These are phyloP conservation scores for Drechslera avenae DNA, from an alignment of 2,329 filamentous ascomycete genomes.

Conservation along the genomic window DNA sequence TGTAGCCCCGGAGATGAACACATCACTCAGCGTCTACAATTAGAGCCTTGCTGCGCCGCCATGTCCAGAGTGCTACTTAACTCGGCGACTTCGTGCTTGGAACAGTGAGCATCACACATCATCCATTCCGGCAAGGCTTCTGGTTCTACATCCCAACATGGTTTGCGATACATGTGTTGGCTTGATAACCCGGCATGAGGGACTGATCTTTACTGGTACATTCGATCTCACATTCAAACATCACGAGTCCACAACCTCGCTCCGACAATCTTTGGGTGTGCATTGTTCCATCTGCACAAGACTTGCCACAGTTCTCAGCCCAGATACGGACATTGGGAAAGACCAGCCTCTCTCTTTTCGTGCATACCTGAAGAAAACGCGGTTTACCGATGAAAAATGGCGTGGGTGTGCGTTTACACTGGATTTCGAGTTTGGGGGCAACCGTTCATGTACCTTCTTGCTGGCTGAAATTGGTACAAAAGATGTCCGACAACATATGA, in stretches of 20 bases:
- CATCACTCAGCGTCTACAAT: too few relatives aligned
- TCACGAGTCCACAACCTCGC: slow-evolving; percentile 4
- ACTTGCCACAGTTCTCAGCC: slow-evolving; percentile 4
- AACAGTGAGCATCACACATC: too few relatives aligned
- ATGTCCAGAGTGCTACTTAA: too few relatives aligned
- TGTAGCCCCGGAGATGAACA: too few relatives aligned
- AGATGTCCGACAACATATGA: background rate
- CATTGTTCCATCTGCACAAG: slow-evolving; percentile 18
- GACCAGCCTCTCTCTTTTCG: background rate
- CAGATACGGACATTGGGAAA: background rate
- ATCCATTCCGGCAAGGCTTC: too few relatives aligned
- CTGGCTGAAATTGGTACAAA: background rate
- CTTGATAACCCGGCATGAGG: slow-evolving; percentile 13
- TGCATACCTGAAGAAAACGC: background rate
- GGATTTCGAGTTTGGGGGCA: background rate
- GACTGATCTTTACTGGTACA: background rate
- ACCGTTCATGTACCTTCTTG: background rate
- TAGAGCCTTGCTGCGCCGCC: too few relatives aligned
- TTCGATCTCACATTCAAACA: slow-evolving; percentile 13
- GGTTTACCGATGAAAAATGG: background rate
- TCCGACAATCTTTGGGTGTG: slow-evolving; percentile 5
- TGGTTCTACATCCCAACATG: slow-evolving; percentile 1
- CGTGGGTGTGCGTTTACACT: background rate
- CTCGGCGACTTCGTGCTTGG: too few relatives aligned
- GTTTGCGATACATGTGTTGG: slow-evolving; percentile 15